phyloP scores from a whole-genome alignment of 108 stramenopile species.

The Pseudonitzschia delicatissima region DNA sequence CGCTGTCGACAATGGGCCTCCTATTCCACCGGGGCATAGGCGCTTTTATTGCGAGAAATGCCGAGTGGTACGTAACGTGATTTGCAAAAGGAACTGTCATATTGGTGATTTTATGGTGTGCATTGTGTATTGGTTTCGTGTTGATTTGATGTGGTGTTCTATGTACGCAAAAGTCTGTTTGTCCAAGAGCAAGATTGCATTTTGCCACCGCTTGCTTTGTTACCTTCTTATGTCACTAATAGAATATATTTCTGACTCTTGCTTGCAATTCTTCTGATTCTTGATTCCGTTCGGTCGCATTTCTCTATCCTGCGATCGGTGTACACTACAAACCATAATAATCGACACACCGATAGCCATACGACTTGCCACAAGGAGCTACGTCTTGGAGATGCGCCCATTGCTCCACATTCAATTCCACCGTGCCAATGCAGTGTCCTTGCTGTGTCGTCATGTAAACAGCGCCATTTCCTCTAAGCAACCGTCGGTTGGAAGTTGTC shows the following conservation, averaged over 20 bases:
- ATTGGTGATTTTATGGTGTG: not conserved
- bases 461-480: not conserved
- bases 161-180: not conserved
- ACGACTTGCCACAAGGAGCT: conserved; percentile 72
- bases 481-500: too few relatives aligned
- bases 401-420: conserved; percentile 74
- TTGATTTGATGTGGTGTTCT: not conserved
- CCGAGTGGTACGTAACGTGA: conserved; percentile 53
- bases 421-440: conserved; percentile 66
- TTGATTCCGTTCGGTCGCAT: too few relatives aligned
- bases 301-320: not conserved
- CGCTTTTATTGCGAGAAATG: conserved; percentile 80
- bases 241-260: conserved; percentile 1
- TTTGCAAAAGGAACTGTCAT: not conserved
- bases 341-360: conserved; percentile 42
- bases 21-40: conserved; percentile 64
- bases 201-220: not conserved
- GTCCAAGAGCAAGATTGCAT: conserved; percentile 1
- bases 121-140: not conserved
- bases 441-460: conserved; percentile 65
- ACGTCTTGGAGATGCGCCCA: conserved; percentile 76
- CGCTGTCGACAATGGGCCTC: conserved; percentile 36
- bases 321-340: not conserved
- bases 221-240: not conserved
- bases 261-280: not conserved